Conservation (phyloP, 805 yeast genomes). For the Hanseniaspora nectarophila region DNA sequence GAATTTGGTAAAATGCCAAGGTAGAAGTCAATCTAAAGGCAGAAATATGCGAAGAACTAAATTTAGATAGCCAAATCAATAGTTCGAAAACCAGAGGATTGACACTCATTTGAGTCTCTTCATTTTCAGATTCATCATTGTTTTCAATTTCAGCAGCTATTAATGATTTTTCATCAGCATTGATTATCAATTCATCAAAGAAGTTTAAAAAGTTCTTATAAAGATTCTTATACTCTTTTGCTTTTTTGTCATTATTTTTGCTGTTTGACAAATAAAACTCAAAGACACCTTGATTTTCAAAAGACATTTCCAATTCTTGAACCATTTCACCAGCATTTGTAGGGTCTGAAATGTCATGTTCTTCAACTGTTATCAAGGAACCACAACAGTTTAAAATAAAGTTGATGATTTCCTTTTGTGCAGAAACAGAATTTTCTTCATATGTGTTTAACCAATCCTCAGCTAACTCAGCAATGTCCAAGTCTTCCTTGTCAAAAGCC, state of each 20-base stretch:
- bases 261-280: conserved; percentile 58
- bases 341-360: conserved; percentile 61
- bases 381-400: conserved; percentile 62
- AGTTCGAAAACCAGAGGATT: conserved; percentile 33
- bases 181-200: conserved; percentile 38
- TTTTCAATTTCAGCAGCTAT: conserved; percentile 34
- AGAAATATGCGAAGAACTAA: conserved; percentile 58
- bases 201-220: conserved; percentile 46
- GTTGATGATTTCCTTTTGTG: conserved; percentile 55
- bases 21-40: conserved; percentile 63
- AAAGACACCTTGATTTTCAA: conserved; percentile 48
- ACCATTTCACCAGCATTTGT: conserved; percentile 66
- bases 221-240: conserved; percentile 35
- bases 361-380: conserved; percentile 50
- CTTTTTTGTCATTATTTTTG: conserved; percentile 33
- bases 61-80: conserved; percentile 62
- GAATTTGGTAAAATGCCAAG: conserved; percentile 43
- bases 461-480: conserved; percentile 41
- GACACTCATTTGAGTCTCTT: conserved; percentile 25
- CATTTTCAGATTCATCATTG: conserved; percentile 24
- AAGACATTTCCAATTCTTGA: conserved; percentile 54
- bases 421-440: conserved; percentile 32
- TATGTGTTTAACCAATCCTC: conserved; percentile 49
- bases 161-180: conserved; percentile 51
- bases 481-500: conserved; percentile 33